These are phyloP conservation scores for Hydrangea macrophylla DNA, from an alignment of 148 eudicot species.

Conservation along the genomic window DNA sequence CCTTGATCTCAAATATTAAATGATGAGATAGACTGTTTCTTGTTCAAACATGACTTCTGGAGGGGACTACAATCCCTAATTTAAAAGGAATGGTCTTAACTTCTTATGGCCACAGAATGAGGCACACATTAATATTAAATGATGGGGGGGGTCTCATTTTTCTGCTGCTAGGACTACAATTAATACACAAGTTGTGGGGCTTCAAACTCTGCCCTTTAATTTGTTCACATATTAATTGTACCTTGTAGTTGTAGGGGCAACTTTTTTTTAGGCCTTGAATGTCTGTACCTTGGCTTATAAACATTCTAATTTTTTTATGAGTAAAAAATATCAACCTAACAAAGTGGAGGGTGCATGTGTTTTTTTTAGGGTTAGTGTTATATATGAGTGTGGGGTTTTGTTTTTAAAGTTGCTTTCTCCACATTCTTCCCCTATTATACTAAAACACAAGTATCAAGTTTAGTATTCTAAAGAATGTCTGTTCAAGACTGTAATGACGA, in stretches of 20 bases:
- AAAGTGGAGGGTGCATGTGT: not conserved
- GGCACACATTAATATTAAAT: constrained; percentile 7
- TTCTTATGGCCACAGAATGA: constrained; percentile 10
- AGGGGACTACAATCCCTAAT: constrained; percentile 15
- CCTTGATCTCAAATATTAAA: constrained; percentile 19
- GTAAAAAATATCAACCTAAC: not conserved
- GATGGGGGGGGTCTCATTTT: not conserved
- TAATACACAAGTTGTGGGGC: not conserved
- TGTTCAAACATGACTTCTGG: constrained; percentile 14
- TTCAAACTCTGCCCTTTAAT: not conserved
- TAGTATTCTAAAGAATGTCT: not conserved
- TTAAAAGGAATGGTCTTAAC: constrained; percentile 8
- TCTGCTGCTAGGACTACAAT: not conserved
- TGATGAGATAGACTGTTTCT: constrained; percentile 21
- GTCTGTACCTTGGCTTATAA: not conserved
- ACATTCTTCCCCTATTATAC: constrained; percentile 11
- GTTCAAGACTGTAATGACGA: not conserved
- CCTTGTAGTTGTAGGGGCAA: not conserved
- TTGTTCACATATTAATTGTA: constrained; percentile 10
- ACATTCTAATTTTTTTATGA: not conserved
- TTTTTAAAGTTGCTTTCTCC: constrained; percentile 13
- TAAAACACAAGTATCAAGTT: not conserved
- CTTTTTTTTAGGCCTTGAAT: not conserved
- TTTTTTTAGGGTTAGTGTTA: constrained; percentile 1
- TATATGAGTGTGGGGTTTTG: not conserved